Conservation (phyloP, 1,284 basidiomycete genomes). For the Ceratobasidium sp. region DNA sequence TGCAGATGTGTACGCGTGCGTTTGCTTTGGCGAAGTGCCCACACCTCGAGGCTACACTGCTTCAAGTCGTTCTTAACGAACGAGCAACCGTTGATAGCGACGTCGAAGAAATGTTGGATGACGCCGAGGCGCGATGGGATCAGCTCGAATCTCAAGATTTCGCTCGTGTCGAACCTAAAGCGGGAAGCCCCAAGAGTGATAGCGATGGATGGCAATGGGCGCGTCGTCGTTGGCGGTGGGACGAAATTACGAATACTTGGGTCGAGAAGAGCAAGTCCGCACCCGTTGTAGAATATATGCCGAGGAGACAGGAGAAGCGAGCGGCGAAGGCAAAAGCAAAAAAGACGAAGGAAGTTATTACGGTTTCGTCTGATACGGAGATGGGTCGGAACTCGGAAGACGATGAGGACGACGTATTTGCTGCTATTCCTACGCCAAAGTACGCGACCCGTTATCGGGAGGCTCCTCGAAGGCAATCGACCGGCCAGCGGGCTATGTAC, state of each 20-base stretch:
- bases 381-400: constrained; percentile 2
- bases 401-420: constrained; percentile 29
- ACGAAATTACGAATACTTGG: constrained; percentile 42
- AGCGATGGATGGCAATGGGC: constrained; percentile 32
- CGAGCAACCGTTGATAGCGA: constrained; percentile 7
- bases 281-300: not conserved
- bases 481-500: not conserved
- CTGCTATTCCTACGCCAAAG: constrained; percentile 17
- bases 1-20: constrained; percentile 11
- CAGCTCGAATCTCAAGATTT: not conserved
- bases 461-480: not conserved
- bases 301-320: not conserved
- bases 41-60: constrained; percentile 29
- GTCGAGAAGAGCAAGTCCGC: constrained; percentile 19
- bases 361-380: constrained; percentile 42
- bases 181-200: not conserved
- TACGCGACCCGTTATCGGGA: not conserved
- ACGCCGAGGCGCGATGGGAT: constrained; percentile 35
- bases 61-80: constrained; percentile 36
- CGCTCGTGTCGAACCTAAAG: not conserved
- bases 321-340: not conserved
- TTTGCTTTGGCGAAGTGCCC: constrained; percentile 15
- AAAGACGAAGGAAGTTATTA: constrained; percentile 10
- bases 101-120: constrained; percentile 37
- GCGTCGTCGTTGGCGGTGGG: constrained; percentile 27